Evolutionary conservation across 208 protist genomes (phyloP), one percentile per base, ranked within the genome.

Genomic region (Acanthamoeba royreba): DNA sequence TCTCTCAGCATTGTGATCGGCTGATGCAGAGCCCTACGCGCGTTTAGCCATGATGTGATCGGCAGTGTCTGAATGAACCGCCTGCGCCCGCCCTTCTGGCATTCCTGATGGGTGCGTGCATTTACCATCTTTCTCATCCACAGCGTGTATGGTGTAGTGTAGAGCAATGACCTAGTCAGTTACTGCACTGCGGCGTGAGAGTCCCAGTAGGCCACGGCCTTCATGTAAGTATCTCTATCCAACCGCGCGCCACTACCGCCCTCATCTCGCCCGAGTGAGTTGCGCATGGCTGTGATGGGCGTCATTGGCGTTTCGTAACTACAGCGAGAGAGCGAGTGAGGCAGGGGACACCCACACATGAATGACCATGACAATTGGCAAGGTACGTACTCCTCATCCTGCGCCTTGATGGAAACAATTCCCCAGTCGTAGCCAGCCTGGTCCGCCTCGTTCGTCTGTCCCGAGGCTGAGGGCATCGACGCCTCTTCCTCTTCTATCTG

Each of bases 351-450:
- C n/a, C n/a, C 38, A 38, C 8, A n/a, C 17, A 9, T 81, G 31
- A 47, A 22, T 81, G n/a, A n/a, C n/a, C n/a, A n/a, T n/a, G n/a
- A n/a, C n/a, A n/a, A n/a, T n/a, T n/a, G n/a, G n/a, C n/a, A 7
- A 9, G 25, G 40, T 11, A 53, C 79, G 46, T 22, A 87, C 79
- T 88, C 79, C 31, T 88, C 79, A 25, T 88, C 49, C 49, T 88
- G 79, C 11, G 79, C 79, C 40, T 88, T 88, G 43, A 88, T 58
- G 46, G 79, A 88, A 31, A 88, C 79, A n/a, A 88, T 88, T 17
- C 79, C 79, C 79, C 79, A 88, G 1, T 88, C 47, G 79, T 88
- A 88, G 49, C 61, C n/a, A n/a, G n/a, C n/a, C n/a, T n/a, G n/a
- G n/a, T n/a, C n/a, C n/a, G n/a, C 49, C 79, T 88, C 15, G 42